Base-by-base conservation (phyloP, 495 filamentous ascomycete species). In the Hypoxylon trugodes region DNA sequence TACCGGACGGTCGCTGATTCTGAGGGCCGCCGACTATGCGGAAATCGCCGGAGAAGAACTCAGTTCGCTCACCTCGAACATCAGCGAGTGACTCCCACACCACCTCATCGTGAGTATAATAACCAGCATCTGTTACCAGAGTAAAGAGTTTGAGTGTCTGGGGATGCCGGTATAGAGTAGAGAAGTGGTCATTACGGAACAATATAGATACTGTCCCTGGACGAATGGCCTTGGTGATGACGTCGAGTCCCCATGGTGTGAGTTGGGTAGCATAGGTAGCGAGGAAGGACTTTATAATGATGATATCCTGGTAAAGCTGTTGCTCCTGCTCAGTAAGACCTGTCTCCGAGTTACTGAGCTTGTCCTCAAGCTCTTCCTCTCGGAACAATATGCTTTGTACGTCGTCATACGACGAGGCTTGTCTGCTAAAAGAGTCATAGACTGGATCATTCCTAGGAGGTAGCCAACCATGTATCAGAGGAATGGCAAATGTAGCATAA, bases 141-240 rank as follows among this genome's bases (percentile, higher is more conserved):
- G 89, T 90, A 54, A 90, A 82, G 0, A 98, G 81, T 59, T 87
- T 82, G 3, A 82, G 73, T 0, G 89, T 89, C 24, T 84, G 78
- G 0, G 92, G 92, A 60, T 95, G 77, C 57, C 92, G 87, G 72
- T 97, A 96, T 0, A 98, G 70, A 0, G 95, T 98, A 24, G 89
- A 89, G 70, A 98, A 98, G 75, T 98, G 95, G 67, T 98, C 94
- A 61, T 98, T 98, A 26, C 95, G 86, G 78, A 98, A 98, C 1
- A 98, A 75, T 43, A 98, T 98, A 0, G 90, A 90, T 6, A 96
- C 80, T 0, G 88, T 84, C 2, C 91, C 92, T 0, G 91, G 89
- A 10, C 79, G 75, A 40, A 97, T 73, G 5, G 76, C 81, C 38
- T 84, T 81, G 2, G 77, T 78, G 9, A 98, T 84, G 3, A 88